These are phyloP conservation scores for Eustoma russellianum DNA, from an alignment of 257 asterid genomes.

Conservation along the genomic window DNA sequence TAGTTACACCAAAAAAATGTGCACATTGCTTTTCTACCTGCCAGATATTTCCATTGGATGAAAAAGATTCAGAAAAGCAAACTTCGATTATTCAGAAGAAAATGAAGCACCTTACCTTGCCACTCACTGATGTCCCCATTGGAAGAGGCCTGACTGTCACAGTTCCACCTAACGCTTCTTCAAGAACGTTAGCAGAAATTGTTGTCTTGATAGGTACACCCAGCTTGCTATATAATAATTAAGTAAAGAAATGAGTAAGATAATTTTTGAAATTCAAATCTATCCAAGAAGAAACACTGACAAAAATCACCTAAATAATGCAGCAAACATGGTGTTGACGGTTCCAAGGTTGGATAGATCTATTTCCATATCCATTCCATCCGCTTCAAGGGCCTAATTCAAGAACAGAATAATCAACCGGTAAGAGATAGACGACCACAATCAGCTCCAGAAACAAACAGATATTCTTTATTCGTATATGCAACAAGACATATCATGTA, in stretches of 20 bases:
- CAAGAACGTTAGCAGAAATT: slow-evolving; percentile 90
- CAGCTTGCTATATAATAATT: slow-evolving; percentile 58
- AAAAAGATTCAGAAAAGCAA: no score
- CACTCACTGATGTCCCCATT: slow-evolving; percentile 84
- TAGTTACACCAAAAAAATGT: slow-evolving; percentile 93
- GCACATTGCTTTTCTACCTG: slow-evolving; percentile 99
- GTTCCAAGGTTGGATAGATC: slow-evolving; percentile 99
- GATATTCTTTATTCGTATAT: no score
- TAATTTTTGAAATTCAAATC: slow-evolving; percentile 8
- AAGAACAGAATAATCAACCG: not conserved
- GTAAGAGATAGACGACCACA: no score
- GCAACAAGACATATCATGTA: no score
- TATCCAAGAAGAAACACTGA: not conserved
- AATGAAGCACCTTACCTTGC: slow-evolving; percentile 44
- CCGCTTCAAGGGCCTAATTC: slow-evolving; percentile 80
- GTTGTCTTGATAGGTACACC: slow-evolving; percentile 99
- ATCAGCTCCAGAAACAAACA: no score
- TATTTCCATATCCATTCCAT: slow-evolving; percentile 98
- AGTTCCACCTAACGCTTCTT: slow-evolving; percentile 97
- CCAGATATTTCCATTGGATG: slow-evolving; percentile 10
- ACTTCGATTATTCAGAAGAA: no score
- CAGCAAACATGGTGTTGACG: slow-evolving; percentile 98
- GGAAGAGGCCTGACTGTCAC: slow-evolving; percentile 98
- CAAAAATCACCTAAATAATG: slow-evolving; percentile 72
- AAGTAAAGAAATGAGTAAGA: slow-evolving; percentile 7